Evolutionary conservation across 345 rosid species (phyloP).

Genomic region (Psidium friedrichsthalianum): DNA sequence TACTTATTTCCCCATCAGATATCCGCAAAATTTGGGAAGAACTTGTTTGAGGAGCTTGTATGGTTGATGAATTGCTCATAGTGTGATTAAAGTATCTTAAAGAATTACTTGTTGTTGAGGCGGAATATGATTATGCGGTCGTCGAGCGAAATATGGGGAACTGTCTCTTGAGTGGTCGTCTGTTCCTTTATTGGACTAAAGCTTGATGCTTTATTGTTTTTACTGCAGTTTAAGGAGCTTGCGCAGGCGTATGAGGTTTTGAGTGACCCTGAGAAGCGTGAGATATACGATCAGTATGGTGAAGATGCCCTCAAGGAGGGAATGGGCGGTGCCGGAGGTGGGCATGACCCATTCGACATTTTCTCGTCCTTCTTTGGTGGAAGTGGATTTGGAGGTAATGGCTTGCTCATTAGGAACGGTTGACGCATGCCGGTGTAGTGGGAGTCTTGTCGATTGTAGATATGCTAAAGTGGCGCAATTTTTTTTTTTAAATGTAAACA

Average conservation of each 20-base stretch:
- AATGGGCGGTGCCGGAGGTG: constrained; percentile 62
- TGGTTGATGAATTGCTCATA: neutral
- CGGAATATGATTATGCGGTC: neutral
- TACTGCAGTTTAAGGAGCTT: constrained; percentile 74
- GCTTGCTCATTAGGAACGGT: neutral
- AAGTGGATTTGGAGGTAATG: constrained; percentile 54
- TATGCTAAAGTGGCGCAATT: neutral
- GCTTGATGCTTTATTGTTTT: neutral
- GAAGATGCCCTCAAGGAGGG: constrained; percentile 97
- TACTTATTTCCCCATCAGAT: neutral
- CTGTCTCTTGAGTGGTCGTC: neutral
- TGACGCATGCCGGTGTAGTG: neutral
- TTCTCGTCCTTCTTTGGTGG: constrained; percentile 79
- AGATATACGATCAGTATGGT: constrained; percentile 79
- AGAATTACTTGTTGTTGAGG: neutral
- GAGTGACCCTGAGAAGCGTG: constrained; percentile 86
- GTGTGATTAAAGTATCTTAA: neutral
- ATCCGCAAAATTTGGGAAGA: neutral
- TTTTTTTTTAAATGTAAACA: neutral
- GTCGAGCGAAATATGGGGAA: neutral
- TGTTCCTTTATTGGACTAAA: neutral
- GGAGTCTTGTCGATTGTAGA: neutral
- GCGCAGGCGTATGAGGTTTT: constrained; percentile 87
- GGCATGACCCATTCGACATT: constrained; percentile 80
- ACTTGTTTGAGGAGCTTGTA: neutral